Evolutionary conservation across 371 early-diverging fungal species (phyloP).

Genomic region (Mucor plumbeus): DNA sequence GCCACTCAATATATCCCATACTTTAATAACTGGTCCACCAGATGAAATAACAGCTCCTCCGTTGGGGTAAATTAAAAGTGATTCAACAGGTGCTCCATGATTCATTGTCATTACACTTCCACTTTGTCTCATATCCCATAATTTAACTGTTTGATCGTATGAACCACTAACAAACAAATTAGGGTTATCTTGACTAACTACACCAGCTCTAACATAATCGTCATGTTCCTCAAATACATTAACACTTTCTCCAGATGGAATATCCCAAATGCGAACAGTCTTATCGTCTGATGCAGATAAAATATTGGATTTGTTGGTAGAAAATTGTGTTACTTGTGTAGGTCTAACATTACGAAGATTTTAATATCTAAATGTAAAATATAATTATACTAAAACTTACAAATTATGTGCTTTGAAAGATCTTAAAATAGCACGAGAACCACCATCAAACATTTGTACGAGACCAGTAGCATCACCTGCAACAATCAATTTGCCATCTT

Average conservation of each 20-base stretch:
- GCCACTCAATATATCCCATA: slow-evolving; percentile 89
- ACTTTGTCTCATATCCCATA: slow-evolving; percentile 89
- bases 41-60: slow-evolving; percentile 83
- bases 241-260: slow-evolving; percentile 80
- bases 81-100: slow-evolving; percentile 90
- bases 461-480: slow-evolving; percentile 92
- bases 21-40: slow-evolving; percentile 79
- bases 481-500: slow-evolving; percentile 89
- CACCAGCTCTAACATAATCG: slow-evolving; percentile 87
- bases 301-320: slow-evolving; percentile 78
- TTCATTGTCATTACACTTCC: slow-evolving; percentile 79
- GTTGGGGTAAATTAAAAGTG: slow-evolving; percentile 83
- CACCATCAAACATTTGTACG: slow-evolving; percentile 83
- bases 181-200: slow-evolving; percentile 78
- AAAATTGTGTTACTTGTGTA: slow-evolving; percentile 83
- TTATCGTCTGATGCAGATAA: slow-evolving; percentile 90
- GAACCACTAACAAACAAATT: slow-evolving; percentile 86
- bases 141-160: slow-evolving; percentile 92
- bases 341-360: slow-evolving; percentile 52
- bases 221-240: slow-evolving; percentile 82
- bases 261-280: slow-evolving; percentile 92
- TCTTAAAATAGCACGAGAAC: slow-evolving; percentile 86
- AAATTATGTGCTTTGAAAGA: slow-evolving; percentile 83
- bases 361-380: background rate
- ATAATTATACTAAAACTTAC: slow-evolving; percentile 46